Percentiles rank a stretch among this genome's conserved stretches.
Evolutionary conservation across 2,329 filamentous ascomycete species (phyloP).

Genomic region (Seiridium unicorne): DNA sequence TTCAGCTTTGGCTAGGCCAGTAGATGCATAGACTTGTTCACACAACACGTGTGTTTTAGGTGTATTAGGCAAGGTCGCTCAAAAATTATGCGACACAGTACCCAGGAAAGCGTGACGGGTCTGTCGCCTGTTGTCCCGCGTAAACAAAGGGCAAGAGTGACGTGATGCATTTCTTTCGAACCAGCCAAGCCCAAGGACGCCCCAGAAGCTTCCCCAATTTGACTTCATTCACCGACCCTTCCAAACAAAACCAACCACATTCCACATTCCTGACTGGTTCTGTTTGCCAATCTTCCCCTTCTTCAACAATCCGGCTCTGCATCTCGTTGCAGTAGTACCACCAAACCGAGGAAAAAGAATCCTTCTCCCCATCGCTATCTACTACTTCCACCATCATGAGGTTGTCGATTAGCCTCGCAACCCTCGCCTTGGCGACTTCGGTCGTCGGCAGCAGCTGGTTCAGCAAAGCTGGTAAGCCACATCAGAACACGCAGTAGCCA

Average conservation of each 20-base stretch:
- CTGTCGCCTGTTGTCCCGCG: conserved; percentile 11
- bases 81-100: background rate
- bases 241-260: conserved; percentile 13
- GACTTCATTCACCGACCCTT: background rate
- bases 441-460: conserved; percentile 80
- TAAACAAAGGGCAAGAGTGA: conserved; percentile 25
- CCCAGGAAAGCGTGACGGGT: conserved; percentile 8
- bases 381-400: conserved; percentile 60
- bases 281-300: background rate
- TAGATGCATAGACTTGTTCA: background rate
- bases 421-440: conserved; percentile 68
- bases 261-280: background rate
- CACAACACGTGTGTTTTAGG: background rate
- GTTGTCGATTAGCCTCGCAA: conserved; percentile 67
- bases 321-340: background rate
- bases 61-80: background rate
- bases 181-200: conserved; percentile 15
- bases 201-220: background rate
- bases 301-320: conserved; percentile 1
- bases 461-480: conserved; percentile 72
- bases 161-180: conserved; percentile 27
- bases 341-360: background rate
- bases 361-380: background rate
- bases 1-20: background rate
- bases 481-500: conserved; percentile 1